Percentiles rank a stretch among this genome's conserved stretches.
Evolutionary conservation across 1,139 yeast species (phyloP).

Genomic region (Debaryomyces sp.): DNA sequence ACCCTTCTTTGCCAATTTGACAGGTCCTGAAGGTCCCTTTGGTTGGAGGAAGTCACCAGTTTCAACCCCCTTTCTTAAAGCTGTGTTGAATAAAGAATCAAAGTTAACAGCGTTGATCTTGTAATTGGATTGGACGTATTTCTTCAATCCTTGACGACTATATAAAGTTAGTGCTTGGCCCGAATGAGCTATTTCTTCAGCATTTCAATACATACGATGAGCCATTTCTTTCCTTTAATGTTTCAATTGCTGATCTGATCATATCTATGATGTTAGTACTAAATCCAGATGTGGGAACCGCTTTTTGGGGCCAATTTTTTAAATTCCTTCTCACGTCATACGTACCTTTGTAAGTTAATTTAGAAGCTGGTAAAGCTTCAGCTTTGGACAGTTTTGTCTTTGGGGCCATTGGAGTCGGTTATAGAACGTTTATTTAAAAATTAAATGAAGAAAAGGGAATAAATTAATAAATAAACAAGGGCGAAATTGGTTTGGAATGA

Average conservation of each 20-base stretch:
- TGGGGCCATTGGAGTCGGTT: slow-evolving; percentile 25
- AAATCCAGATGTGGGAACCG: background rate
- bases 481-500: slow-evolving; percentile 11
- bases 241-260: slow-evolving; percentile 72
- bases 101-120: slow-evolving; percentile 64
- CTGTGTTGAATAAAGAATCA: slow-evolving; percentile 75
- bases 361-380: slow-evolving; percentile 32
- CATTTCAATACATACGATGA: slow-evolving; percentile 55
- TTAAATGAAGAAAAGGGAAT: slow-evolving; percentile 7
- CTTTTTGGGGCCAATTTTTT: slow-evolving; percentile 1
- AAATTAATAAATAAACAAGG: slow-evolving; percentile 8
- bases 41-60: slow-evolving; percentile 81
- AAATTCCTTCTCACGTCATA: slow-evolving; percentile 11
- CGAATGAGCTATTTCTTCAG: background rate
- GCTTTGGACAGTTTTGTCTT: slow-evolving; percentile 28
- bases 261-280: slow-evolving; percentile 51
- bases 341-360: slow-evolving; percentile 57
- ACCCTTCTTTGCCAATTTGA: slow-evolving; percentile 57
- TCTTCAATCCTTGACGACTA: slow-evolving; percentile 76
- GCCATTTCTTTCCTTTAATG: slow-evolving; percentile 82
- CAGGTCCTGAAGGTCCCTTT: slow-evolving; percentile 83
- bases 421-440: background rate
- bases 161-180: slow-evolving; percentile 19
- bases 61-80: slow-evolving; percentile 80
- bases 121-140: slow-evolving; percentile 66